Percentiles rank a stretch among this genome's conserved stretches.
These are phyloP conservation scores for Fragaria iinumae DNA, from an alignment of 306 rosid species.

Conservation along the genomic window DNA sequence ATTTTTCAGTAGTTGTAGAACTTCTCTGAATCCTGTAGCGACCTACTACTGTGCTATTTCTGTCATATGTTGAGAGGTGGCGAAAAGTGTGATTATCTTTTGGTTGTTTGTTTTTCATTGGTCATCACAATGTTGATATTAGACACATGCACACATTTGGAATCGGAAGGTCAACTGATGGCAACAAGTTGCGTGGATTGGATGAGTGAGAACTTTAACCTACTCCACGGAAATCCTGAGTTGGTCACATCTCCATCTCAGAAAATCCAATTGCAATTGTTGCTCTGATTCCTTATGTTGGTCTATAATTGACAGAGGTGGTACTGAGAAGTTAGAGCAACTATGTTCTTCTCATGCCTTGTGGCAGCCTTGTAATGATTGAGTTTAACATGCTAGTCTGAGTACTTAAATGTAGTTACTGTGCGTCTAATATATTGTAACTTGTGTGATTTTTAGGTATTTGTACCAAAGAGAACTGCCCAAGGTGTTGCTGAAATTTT, in stretches of 20 bases:
- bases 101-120: not conserved
- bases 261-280: not conserved
- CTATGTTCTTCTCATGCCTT: not conserved
- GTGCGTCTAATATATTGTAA: slow-evolving; percentile 25
- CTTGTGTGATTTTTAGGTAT: slow-evolving; percentile 48
- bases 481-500: slow-evolving; percentile 48
- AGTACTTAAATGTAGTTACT: slow-evolving; percentile 15
- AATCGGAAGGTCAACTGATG: not conserved
- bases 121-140: not conserved
- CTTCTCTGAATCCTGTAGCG: not conserved
- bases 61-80: not conserved
- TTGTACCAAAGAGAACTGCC: slow-evolving; percentile 52
- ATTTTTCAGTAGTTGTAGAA: not conserved
- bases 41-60: not conserved
- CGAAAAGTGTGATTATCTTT: not conserved
- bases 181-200: not conserved
- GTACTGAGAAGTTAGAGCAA: not conserved
- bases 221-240: not conserved
- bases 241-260: not conserved
- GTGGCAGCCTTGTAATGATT: not conserved
- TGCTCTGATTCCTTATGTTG: not conserved
- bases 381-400: not conserved
- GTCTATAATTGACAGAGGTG: not conserved
- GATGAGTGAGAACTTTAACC: not conserved
- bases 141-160: not conserved